Evolutionary conservation across 495 filamentous ascomycete species (phyloP), one percentile per base, ranked within the genome.

Genomic region (Chlorociboria aeruginascens): DNA sequence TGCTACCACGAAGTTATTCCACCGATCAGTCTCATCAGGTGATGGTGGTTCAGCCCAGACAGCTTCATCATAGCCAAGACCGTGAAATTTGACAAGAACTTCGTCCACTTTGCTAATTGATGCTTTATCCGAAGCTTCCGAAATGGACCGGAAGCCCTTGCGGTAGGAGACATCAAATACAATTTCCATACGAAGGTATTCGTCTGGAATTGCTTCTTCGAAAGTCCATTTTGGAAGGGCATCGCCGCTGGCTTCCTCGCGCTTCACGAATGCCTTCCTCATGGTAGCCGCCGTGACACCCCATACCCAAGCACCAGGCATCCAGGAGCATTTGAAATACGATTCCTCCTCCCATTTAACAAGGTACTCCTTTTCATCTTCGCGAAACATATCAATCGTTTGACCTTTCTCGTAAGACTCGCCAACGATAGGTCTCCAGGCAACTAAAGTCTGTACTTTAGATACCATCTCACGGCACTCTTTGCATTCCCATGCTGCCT

Each of bases 31-130:
- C 17, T 75, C 75, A 16, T 70, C 69, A n/a, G 69, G 61, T 12
- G 46, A 20, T 2, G 93, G 93, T 0, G 88, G 85, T 2, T 74
- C 69, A 49, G 95, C 90, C 90, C 90, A 96, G 1, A 92, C 86
- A 0, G 78, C 69, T 40, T 97, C 86, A 50, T 96, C 89, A 61
- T 96, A 97, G 6, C 81, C 72, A n/a, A 97, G 71, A n/a, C 93
- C 93, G 62, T 90, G 85, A 61, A 85, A 97, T 53, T 99, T 99
- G 57, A 95, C 81, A 28, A 79, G 75, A 8, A 85, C 87, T 53
- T 76, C 67, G 13, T 70, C 67, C 16, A 94, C 77, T 49, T 89
- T 74, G 8, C 72, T 71, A 34, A 93, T 78, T 0, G 79, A 72
- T 10, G 68, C 69, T 43, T 82, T 67, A 58, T 90, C 86, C 29